Conservation (phyloP, 768 basidiomycete species). For the Tremella fuciformis region DNA sequence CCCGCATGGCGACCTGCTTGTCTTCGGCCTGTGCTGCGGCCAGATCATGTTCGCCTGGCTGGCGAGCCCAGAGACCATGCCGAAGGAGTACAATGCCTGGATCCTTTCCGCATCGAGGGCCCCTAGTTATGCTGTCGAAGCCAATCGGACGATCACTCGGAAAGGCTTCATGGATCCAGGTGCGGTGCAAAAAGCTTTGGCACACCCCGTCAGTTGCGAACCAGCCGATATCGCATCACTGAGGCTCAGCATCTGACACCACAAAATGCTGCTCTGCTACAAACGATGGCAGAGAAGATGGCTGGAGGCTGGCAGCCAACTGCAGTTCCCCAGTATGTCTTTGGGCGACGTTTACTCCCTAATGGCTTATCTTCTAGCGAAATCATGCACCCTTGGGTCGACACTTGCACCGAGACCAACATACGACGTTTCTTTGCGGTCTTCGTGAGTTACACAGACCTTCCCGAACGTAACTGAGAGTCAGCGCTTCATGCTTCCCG, state of each 20-base stretch:
- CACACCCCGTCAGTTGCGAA: slow-evolving; percentile 55
- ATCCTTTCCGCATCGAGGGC: slow-evolving; percentile 68
- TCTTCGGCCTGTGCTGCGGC: slow-evolving; percentile 77
- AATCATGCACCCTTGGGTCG: slow-evolving; percentile 71
- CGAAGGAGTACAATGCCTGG: slow-evolving; percentile 73
- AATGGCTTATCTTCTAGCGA: slow-evolving; percentile 53
- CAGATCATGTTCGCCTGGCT: slow-evolving; percentile 82
- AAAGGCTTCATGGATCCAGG: slow-evolving; percentile 60
- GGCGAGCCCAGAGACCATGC: slow-evolving; percentile 76
- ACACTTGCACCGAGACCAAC: slow-evolving; percentile 62
- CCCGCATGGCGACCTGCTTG: slow-evolving; percentile 76
- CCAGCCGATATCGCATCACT: not conserved
- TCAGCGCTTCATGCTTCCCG: slow-evolving; percentile 53
- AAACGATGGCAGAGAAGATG: slow-evolving; percentile 11
- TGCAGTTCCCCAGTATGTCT: slow-evolving; percentile 51
- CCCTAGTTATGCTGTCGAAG: slow-evolving; percentile 60
- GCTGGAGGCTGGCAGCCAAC: slow-evolving; percentile 41
- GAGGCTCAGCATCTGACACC: slow-evolving; percentile 36
- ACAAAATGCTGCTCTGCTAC: slow-evolving; percentile 22
- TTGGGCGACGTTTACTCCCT: no score
- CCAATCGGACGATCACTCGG: slow-evolving; percentile 64
- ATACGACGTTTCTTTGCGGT: slow-evolving; percentile 74
- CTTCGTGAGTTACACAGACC: slow-evolving; percentile 63
- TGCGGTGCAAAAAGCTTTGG: slow-evolving; percentile 61
- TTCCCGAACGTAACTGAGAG: not conserved